phyloP scores from a whole-genome alignment of 768 basidiomycete genomes.

The Saitozyma podzolica region DNA sequence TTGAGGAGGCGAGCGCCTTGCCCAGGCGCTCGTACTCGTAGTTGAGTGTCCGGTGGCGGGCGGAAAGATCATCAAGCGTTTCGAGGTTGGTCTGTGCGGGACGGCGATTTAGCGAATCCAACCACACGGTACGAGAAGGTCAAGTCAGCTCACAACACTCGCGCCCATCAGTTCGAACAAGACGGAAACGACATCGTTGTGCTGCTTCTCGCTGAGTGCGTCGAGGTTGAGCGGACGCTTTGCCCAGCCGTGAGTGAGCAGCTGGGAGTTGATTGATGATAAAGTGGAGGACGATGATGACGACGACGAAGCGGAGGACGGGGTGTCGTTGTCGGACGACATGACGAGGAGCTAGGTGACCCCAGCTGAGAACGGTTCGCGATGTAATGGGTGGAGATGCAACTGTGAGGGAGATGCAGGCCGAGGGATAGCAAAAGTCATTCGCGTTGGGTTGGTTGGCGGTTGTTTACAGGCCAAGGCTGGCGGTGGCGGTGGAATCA shows the following conservation, averaged over 20 bases:
- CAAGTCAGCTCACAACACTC: constrained; percentile 24
- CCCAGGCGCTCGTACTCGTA: constrained; percentile 38
- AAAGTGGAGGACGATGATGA: constrained; percentile 8
- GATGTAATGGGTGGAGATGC: no score
- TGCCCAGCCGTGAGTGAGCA: constrained; percentile 38
- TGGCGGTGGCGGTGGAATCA: no score
- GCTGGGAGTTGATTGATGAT: constrained; percentile 38
- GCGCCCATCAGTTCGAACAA: constrained; percentile 40
- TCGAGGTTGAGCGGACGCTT: constrained; percentile 34
- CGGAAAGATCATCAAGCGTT: constrained; percentile 28
- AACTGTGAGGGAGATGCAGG: no score
- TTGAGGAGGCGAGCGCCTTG: constrained; percentile 11
- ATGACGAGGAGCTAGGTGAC: no score
- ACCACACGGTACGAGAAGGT: background rate
- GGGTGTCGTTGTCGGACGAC: no score
- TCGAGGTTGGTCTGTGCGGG: constrained; percentile 30
- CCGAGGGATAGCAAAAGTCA: no score
- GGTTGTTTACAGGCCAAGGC: no score
- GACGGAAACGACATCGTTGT: constrained; percentile 31
- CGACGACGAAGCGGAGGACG: no score
- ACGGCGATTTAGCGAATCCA: no score
- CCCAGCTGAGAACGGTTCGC: no score
- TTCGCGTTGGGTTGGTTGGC: no score
- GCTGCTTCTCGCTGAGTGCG: constrained; percentile 20
- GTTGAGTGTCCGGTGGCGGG: constrained; percentile 32